Base-by-base conservation (phyloP, 2,329 filamentous ascomycete genomes). In the Exutisphaerella laricina region DNA sequence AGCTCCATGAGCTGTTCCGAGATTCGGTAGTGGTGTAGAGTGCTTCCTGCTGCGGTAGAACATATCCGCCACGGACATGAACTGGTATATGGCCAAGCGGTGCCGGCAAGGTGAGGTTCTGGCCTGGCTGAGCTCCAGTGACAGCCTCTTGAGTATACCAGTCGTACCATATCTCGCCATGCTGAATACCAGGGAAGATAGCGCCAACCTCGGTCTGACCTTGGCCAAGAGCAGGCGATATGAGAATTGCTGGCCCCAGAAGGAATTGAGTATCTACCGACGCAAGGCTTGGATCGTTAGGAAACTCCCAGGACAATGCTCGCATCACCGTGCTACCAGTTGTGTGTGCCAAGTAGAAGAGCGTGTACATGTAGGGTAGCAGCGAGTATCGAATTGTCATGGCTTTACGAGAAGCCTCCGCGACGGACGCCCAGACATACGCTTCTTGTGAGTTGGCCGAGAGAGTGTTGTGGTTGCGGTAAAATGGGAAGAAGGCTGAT, bases 291-390 rank as follows among this genome's bases (percentile, higher is more conserved):
- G 82, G 82, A 50, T 88, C 84, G 39, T 80, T 73, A 1, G 82
- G 79, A 56, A 87, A 88, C 58, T 85, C 82, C 83, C 84, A 88
- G 1, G 77, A 72, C 7, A 88, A 66, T 1, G 84, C 84, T 12
- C 83, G 75, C 78, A 88, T 80, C 29, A 85, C 82, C 0, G 84
- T 85, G 9, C 71, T 75, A 1, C 84, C 84, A 0, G 74, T 77
- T 2, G 71, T 73, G 61, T 84, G 79, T 0, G 84, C 81, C 8
- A 72, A 63, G 54, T 84, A 75, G 68, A 87, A 80, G 1, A 84
- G 71, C 0, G 84, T 88, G 66, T 89, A 89, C 49, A 88, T 74
- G 64, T 88, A 88, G 0, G 84, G 83, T 1, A 89, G 70, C 0
- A 89, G 68, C 12, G 74, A 66, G 59, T 87, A 88, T 17, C 85